These are phyloP conservation scores for Geotrichum europaeum DNA, from an alignment of 1,139 yeast species.

Conservation along the genomic window DNA sequence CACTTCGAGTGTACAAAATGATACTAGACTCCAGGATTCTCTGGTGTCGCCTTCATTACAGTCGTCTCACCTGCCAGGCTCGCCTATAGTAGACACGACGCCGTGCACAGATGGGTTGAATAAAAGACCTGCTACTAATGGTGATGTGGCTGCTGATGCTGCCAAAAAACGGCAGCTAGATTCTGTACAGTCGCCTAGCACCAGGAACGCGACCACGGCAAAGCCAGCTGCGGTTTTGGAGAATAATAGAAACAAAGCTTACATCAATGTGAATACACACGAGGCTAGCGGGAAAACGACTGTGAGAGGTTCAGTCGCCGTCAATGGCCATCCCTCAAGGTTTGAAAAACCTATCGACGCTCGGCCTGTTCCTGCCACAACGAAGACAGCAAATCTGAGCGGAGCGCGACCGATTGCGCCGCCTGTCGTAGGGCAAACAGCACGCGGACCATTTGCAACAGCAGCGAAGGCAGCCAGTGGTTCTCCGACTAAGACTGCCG, in stretches of 20 bases:
- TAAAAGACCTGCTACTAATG: neutral
- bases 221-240: neutral
- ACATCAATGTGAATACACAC: neutral
- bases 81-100: neutral
- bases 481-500: neutral
- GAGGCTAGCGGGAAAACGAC: neutral
- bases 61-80: neutral
- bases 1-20: neutral
- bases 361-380: neutral
- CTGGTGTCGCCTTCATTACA: neutral
- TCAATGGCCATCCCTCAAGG: neutral
- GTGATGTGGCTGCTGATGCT: neutral
- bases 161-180: neutral
- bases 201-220: neutral
- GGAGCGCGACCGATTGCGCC: neutral
- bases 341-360: neutral
- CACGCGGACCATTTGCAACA: neutral
- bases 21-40: neutral
- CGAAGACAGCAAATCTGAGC: neutral
- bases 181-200: neutral
- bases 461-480: neutral
- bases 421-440: neutral
- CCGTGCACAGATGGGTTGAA: neutral
- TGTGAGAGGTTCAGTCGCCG: neutral
- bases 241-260: neutral